phyloP scores from a whole-genome alignment of 495 filamentous ascomycete genomes.

The Neurospora sp. region DNA sequence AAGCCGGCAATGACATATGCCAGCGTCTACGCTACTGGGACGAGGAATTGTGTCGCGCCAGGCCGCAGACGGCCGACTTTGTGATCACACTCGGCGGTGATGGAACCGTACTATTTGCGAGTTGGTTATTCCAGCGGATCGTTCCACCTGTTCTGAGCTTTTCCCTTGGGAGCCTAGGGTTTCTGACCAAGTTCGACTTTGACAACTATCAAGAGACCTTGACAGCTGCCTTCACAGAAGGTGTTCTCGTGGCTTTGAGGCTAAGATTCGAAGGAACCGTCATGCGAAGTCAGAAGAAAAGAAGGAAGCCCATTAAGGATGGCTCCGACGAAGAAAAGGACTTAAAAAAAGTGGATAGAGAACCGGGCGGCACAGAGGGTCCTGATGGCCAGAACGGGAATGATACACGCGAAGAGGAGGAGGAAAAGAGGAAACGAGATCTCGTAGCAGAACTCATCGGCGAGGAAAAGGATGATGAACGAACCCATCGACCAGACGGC shows the following conservation, averaged over 20 bases:
- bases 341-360: neutral
- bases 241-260: slow-evolving; percentile 79
- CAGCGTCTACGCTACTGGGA: slow-evolving; percentile 73
- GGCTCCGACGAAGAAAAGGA: slow-evolving; percentile 3
- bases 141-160: slow-evolving; percentile 92
- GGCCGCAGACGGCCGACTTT: slow-evolving; percentile 87
- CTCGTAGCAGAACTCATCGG: slow-evolving; percentile 86
- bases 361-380: neutral
- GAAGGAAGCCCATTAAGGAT: slow-evolving; percentile 1
- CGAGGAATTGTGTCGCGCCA: slow-evolving; percentile 59
- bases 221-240: slow-evolving; percentile 63
- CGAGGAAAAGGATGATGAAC: slow-evolving; percentile 66
- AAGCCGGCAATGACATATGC: slow-evolving; percentile 42
- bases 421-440: slow-evolving; percentile 38
- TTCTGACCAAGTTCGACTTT: slow-evolving; percentile 95
- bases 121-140: slow-evolving; percentile 94
- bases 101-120: slow-evolving; percentile 89
- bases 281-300: slow-evolving; percentile 64
- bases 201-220: slow-evolving; percentile 60
- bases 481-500: slow-evolving; percentile 70
- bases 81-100: slow-evolving; percentile 92
- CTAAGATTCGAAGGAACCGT: slow-evolving; percentile 90
- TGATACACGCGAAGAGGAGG: slow-evolving; percentile 18
- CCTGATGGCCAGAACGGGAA: slow-evolving; percentile 2
- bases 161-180: slow-evolving; percentile 81